A percentile compares a stretch with the other conserved stretches of the same genome.
These are phyloP conservation scores for Elongisporangium anandrum DNA, from an alignment of 352 stramenopile species.

Conservation along the genomic window DNA sequence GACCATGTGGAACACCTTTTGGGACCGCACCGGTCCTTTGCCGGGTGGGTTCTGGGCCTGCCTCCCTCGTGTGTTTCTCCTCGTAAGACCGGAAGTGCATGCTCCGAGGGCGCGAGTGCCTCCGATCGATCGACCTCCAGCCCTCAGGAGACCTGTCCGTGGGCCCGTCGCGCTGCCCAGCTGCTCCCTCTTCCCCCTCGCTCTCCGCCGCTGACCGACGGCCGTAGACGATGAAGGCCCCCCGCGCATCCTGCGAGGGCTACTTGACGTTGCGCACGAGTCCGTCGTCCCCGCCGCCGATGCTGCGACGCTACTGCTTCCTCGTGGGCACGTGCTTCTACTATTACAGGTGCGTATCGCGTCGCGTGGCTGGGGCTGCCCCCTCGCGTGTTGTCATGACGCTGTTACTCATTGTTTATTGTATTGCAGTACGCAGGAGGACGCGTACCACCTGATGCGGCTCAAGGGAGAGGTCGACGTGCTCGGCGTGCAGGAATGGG, in stretches of 20 bases:
- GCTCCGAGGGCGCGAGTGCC: background rate
- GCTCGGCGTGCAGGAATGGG: slow-evolving; percentile 88
- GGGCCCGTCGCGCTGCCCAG: no score
- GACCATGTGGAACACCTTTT: background rate
- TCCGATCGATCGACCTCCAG: background rate
- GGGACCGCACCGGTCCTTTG: background rate
- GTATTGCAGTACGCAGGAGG: slow-evolving; percentile 73
- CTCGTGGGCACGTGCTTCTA: slow-evolving; percentile 85
- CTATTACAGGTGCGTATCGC: slow-evolving; percentile 53
- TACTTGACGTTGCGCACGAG: slow-evolving; percentile 85
- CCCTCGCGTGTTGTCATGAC: no score
- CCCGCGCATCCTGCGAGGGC: slow-evolving; percentile 77
- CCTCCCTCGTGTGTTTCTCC: background rate
- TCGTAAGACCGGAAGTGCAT: background rate
- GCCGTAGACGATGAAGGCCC: slow-evolving; percentile 62
- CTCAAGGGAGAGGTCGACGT: slow-evolving; percentile 87
- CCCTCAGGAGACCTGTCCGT: background rate
- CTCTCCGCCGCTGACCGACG: background rate
- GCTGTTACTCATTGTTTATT: background rate
- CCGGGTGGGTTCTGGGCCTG: no score
- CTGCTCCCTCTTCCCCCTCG: background rate
- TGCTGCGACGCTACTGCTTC: slow-evolving; percentile 86
- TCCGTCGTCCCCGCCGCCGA: slow-evolving; percentile 80
- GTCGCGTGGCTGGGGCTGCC: background rate
- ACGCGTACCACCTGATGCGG: slow-evolving; percentile 86